A percentile compares a stretch with the other conserved stretches of the same genome.
phyloP scores from a whole-genome alignment of 2,329 filamentous ascomycete genomes.

The Trichoderma arundinaceum region DNA sequence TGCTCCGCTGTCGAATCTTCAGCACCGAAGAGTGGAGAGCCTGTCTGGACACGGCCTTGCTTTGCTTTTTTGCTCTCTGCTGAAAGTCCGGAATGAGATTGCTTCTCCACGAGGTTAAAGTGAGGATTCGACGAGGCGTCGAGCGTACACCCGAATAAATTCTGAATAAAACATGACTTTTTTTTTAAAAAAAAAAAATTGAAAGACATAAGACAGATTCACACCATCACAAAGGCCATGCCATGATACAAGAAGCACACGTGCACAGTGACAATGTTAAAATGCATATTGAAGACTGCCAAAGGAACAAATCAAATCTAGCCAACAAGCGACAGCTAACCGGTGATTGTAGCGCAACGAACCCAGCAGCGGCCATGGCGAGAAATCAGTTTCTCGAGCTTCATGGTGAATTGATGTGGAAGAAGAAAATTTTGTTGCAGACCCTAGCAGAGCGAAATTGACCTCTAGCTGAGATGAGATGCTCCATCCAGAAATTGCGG shows the following conservation, averaged over 20 bases:
- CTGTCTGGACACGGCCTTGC: slow-evolving; percentile 37
- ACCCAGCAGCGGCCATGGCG: slow-evolving; percentile 1
- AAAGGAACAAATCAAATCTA: slow-evolving; percentile 11
- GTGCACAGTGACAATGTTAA: slow-evolving; percentile 21
- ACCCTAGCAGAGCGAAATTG: slow-evolving; percentile 27
- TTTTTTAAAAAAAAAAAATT: background rate
- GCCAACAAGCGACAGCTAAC: background rate
- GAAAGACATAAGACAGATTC: background rate
- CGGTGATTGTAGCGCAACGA: slow-evolving; percentile 14
- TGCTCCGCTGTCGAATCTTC: slow-evolving; percentile 67
- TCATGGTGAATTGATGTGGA: slow-evolving; percentile 11
- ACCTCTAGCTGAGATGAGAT: slow-evolving; percentile 23
- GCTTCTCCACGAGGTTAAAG: slow-evolving; percentile 73
- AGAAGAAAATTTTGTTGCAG: slow-evolving; percentile 31
- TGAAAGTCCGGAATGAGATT: slow-evolving; percentile 44
- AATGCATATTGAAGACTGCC: slow-evolving; percentile 18
- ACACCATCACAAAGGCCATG: slow-evolving; percentile 24
- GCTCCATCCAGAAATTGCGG: slow-evolving; percentile 27
- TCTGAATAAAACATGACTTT: slow-evolving; percentile 42
- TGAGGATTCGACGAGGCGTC: slow-evolving; percentile 66
- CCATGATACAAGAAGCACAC: slow-evolving; percentile 15
- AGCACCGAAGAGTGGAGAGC: slow-evolving; percentile 71
- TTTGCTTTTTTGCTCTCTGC: background rate
- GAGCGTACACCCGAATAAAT: slow-evolving; percentile 61
- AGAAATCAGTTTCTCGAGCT: slow-evolving; percentile 2